These are phyloP conservation scores for Hypholoma sublateritium DNA, from an alignment of 768 basidiomycete species.

Conservation along the genomic window DNA sequence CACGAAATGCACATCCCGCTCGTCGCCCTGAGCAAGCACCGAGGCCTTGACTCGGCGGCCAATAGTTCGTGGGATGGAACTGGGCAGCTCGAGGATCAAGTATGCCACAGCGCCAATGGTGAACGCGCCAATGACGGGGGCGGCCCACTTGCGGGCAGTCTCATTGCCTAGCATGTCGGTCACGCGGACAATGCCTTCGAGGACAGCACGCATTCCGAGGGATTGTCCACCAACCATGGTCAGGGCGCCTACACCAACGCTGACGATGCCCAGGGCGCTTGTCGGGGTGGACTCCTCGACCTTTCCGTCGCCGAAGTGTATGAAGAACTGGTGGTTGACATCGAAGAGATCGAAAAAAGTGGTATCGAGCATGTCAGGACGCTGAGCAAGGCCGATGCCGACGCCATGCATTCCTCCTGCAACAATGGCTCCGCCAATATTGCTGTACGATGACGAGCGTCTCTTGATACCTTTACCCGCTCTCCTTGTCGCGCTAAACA, in stretches of 20 bases:
- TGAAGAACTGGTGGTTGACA: conserved; percentile 73
- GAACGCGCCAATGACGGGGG: conserved; percentile 78
- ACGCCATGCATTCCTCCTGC: conserved; percentile 80
- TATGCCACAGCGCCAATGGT: conserved; percentile 76
- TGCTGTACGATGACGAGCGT: conserved; percentile 33
- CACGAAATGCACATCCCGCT: conserved; percentile 58
- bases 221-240: conserved; percentile 88
- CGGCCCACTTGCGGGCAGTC: conserved; percentile 80
- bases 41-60: conserved; percentile 79
- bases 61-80: conserved; percentile 84
- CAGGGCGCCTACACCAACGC: conserved; percentile 80
- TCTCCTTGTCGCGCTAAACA: conserved; percentile 73
- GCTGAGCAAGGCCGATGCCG: conserved; percentile 78
- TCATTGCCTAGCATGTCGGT: conserved; percentile 82
- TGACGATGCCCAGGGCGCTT: conserved; percentile 70
- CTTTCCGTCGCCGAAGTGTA: conserved; percentile 61
- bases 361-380: conserved; percentile 76
- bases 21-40: conserved; percentile 49
- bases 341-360: conserved; percentile 86
- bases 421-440: conserved; percentile 52
- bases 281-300: conserved; percentile 39
- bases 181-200: conserved; percentile 77
- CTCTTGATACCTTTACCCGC: conserved; percentile 40
- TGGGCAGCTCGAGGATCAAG: conserved; percentile 84
- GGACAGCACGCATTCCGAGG: conserved; percentile 68